Conservation (phyloP, 2,329 filamentous ascomycete genomes). For the Trichoderma harzianum region DNA sequence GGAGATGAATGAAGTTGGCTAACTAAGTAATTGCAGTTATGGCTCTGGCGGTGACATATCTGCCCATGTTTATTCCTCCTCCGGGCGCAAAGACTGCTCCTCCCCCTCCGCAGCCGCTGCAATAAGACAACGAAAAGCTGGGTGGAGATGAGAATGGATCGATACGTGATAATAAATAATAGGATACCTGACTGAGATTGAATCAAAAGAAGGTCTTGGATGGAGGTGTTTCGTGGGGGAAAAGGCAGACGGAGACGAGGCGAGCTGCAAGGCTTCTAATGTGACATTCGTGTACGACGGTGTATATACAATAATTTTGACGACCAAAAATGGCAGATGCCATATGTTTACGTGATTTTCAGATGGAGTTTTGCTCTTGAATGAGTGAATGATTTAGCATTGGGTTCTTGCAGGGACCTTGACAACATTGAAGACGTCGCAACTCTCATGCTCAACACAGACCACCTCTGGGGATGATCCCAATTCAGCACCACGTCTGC, state of each 20-base stretch:
- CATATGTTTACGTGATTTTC: not conserved
- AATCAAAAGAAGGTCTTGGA: not conserved
- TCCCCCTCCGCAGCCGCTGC: constrained; percentile 27
- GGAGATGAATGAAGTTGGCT: not conserved
- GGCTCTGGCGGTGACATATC: constrained; percentile 53
- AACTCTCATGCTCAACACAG: not conserved
- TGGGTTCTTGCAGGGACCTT: not conserved
- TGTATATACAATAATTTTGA: not conserved
- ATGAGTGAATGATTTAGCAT: not conserved
- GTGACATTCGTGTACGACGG: not conserved
- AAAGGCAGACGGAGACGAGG: no score
- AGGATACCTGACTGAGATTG: not conserved
- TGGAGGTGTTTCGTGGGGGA: not conserved
- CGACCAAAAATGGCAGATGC: not conserved
- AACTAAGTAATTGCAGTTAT: constrained; percentile 46
- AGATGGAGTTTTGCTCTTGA: not conserved
- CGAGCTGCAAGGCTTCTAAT: not conserved
- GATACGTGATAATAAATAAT: not conserved
- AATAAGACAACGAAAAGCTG: constrained; percentile 16
- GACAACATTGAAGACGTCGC: not conserved
- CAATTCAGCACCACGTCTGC: not conserved
- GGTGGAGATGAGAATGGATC: not conserved
- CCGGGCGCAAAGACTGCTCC: constrained; percentile 32
- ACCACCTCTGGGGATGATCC: not conserved
- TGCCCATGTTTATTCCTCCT: constrained; percentile 50